Evolutionary conservation across 108 stramenopile genomes (phyloP), one percentile per base, ranked within the genome.

Genomic region (Nannochloropsis gaditana): DNA sequence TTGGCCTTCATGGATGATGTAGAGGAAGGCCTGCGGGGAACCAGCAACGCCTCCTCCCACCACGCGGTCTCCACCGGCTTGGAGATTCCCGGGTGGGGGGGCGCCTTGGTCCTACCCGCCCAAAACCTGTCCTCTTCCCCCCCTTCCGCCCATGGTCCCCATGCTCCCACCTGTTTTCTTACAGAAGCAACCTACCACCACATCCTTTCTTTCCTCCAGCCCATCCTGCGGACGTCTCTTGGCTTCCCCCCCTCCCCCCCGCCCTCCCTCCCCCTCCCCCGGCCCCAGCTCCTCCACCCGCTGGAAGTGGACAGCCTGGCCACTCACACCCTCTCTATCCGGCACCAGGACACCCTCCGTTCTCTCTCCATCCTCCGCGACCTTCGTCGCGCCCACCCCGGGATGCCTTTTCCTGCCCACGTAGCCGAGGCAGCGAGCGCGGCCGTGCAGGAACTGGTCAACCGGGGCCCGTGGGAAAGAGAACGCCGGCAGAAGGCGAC

Each of bases 221-320:
- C 8, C 59, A 15, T 73, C 59, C 59, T 73, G 19, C 59, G 59
- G 19, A 15, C 15, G 5, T 73, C 5, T 15, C 59, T 73, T 15
- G 59, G 59, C 59, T 73, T 73, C 59, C 59, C 59, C 6, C 8
- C 59, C 59, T 73, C 59, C 59, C 59, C n/a, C 59, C 47, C 47
- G 10, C 47, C 47, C 47, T 50, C 47, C 47, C 47, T 50, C 47
- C 47, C 47, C 15, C 47, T 15, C 47, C 15, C 11, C 47, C 47
- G 47, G 11, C 10, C 47, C 47, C 47, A 50, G 15, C 11, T 15
- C 47, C 47, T 50, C 11, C 47, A 50, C 15, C 47, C 47, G 10
- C 47, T 50, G 11, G 47, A 50, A 50, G 10, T 50, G 47, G 47
- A 50, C 47, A 50, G 11, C 11, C 10, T 50, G 47, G 47, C 47